Conservation (phyloP, 345 rosid genomes). For the Rhodamnia rubescens region DNA sequence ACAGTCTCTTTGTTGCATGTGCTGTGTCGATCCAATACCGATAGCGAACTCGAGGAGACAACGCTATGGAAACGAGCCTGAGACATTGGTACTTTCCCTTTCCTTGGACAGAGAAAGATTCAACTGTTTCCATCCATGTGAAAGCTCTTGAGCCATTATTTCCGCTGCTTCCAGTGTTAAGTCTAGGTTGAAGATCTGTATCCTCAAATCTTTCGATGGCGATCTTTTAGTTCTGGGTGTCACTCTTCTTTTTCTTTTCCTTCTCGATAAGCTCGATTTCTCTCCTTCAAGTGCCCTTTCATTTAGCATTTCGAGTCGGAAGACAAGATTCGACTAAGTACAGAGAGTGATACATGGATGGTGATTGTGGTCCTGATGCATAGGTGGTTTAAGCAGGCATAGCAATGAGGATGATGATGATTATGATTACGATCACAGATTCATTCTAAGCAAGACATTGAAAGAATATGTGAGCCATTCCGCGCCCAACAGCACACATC, state of each 20-base stretch:
- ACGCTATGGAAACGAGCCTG: background rate
- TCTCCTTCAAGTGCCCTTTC: background rate
- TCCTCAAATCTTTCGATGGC: background rate
- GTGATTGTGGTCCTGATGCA: background rate
- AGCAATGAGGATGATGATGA: background rate
- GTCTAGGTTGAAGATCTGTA: background rate
- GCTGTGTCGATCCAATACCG: background rate
- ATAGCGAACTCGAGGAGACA: background rate
- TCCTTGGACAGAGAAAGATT: background rate
- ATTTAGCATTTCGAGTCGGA: background rate
- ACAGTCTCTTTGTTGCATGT: background rate
- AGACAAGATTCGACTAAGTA: background rate
- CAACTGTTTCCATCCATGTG: background rate
- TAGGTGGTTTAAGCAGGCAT: background rate
- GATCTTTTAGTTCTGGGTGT: background rate
- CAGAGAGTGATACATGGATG: background rate
- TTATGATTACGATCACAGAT: background rate
- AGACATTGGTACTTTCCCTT: background rate
- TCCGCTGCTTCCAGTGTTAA: background rate
- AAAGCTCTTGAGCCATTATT: background rate
- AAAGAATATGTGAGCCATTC: background rate
- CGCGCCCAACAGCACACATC: background rate
- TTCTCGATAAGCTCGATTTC: background rate
- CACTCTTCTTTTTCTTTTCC: background rate
- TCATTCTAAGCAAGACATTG: background rate